A percentile compares a stretch with the other conserved stretches of the same genome.
Evolutionary conservation across 164 flowering plant species (phyloP).

Genomic region (Magnolia changhungtana): DNA sequence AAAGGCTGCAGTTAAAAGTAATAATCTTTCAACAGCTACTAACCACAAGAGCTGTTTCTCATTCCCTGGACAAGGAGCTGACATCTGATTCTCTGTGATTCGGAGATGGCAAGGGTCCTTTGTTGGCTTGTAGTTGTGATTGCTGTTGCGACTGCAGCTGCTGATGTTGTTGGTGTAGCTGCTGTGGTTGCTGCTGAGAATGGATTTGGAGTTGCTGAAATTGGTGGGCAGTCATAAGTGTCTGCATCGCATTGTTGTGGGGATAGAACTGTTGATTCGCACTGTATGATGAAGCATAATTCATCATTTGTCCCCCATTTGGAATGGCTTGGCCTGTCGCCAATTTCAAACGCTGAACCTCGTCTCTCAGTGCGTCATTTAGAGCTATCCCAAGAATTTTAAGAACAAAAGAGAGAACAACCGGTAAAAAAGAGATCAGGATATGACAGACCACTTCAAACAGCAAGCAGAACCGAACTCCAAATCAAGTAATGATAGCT

Average conservation of each 20-base stretch:
- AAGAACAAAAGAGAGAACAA: not conserved
- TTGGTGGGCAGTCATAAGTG: constrained; percentile 77
- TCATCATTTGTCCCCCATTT: constrained; percentile 73
- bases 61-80: constrained; percentile 21
- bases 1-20: no score
- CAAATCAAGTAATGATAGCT: not conserved
- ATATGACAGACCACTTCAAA: no score
- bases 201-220: constrained; percentile 91
- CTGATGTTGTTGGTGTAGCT: constrained; percentile 37
- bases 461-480: no score
- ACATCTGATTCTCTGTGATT: constrained; percentile 45
- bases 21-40: not conserved
- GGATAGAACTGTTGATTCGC: constrained; percentile 59
- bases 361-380: constrained; percentile 90
- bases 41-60: not conserved
- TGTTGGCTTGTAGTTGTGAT: constrained; percentile 33
- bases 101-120: constrained; percentile 39
- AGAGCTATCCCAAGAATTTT: constrained; percentile 41
- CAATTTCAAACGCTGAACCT: constrained; percentile 82
- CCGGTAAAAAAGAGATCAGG: not conserved
- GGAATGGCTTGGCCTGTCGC: constrained; percentile 70
- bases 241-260: constrained; percentile 60
- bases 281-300: constrained; percentile 48
- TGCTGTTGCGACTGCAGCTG: constrained; percentile 28
- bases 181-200: constrained; percentile 77